Percentiles rank a stretch among this genome's conserved stretches.
Conservation (phyloP, 2,329 filamentous ascomycete genomes). For the Pseudocercospora musae region DNA sequence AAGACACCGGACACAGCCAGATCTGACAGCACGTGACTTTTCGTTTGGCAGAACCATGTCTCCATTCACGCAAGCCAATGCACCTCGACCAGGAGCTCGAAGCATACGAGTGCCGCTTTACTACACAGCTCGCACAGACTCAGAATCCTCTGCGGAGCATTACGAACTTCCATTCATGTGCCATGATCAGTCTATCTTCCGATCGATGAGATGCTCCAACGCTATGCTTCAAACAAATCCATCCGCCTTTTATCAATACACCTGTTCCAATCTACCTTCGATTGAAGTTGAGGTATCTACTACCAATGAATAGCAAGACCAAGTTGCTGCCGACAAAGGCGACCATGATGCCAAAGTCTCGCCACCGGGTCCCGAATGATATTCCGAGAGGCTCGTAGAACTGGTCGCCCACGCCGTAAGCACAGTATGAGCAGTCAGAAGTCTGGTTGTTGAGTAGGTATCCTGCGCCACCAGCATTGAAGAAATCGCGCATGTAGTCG, state of each 20-base stretch:
- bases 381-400: slow-evolving; percentile 70
- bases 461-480: slow-evolving; percentile 63
- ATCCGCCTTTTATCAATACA: not conserved
- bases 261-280: slow-evolving; percentile 22
- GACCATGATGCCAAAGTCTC: slow-evolving; percentile 74
- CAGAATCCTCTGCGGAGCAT: not conserved
- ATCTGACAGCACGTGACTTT: not conserved
- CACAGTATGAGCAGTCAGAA: slow-evolving; percentile 73
- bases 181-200: not conserved
- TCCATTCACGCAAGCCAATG: not conserved
- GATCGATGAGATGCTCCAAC: not conserved
- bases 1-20: not conserved
- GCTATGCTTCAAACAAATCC: not conserved
- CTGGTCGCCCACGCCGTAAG: slow-evolving; percentile 74
- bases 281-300: slow-evolving; percentile 48
- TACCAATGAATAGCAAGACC: slow-evolving; percentile 58
- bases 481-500: slow-evolving; percentile 71
- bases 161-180: not conserved
- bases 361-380: slow-evolving; percentile 68
- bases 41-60: not conserved
- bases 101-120: not conserved
- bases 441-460: slow-evolving; percentile 68
- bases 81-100: not conserved
- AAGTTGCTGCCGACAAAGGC: slow-evolving; percentile 77
- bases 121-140: not conserved